Percentiles rank a stretch among this genome's conserved stretches.
phyloP scores from a whole-genome alignment of 2,329 filamentous ascomycete genomes.

The Nemania sp. region DNA sequence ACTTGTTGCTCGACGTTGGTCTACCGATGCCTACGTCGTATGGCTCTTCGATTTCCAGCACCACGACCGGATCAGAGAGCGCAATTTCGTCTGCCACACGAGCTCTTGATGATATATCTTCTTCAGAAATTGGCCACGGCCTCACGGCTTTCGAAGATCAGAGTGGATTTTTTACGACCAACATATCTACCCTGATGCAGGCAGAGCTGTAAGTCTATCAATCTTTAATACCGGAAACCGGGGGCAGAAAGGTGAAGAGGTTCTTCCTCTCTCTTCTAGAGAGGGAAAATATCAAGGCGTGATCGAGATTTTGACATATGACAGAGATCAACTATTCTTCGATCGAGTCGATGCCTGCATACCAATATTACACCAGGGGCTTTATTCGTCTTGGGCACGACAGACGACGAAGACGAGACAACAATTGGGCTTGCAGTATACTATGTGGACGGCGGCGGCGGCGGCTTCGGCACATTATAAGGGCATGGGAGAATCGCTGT shows the following conservation, averaged over 20 bases:
- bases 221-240: background rate
- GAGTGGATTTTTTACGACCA: constrained; percentile 10
- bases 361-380: constrained; percentile 15
- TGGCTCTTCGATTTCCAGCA: constrained; percentile 7
- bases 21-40: constrained; percentile 2
- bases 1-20: constrained; percentile 4
- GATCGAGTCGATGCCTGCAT: constrained; percentile 14
- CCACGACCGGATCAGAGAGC: constrained; percentile 8
- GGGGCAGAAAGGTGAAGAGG: background rate
- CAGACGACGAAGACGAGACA: constrained; percentile 13
- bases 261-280: background rate
- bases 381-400: constrained; percentile 14
- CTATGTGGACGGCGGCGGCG: constrained; percentile 17
- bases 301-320: background rate
- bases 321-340: constrained; percentile 18
- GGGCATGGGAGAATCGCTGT: constrained; percentile 15
- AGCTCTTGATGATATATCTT: constrained; percentile 1
- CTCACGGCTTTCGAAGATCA: constrained; percentile 9
- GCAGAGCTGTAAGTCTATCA: constrained; percentile 13
- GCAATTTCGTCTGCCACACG: background rate
- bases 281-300: background rate
- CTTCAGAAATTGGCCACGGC: background rate
- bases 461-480: constrained; percentile 14
- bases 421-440: constrained; percentile 14
- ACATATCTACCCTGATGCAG: constrained; percentile 15